Percentiles rank a stretch among this genome's conserved stretches.
Conservation (phyloP, 1,284 basidiomycete genomes). For the Coriolopsis trogii region DNA sequence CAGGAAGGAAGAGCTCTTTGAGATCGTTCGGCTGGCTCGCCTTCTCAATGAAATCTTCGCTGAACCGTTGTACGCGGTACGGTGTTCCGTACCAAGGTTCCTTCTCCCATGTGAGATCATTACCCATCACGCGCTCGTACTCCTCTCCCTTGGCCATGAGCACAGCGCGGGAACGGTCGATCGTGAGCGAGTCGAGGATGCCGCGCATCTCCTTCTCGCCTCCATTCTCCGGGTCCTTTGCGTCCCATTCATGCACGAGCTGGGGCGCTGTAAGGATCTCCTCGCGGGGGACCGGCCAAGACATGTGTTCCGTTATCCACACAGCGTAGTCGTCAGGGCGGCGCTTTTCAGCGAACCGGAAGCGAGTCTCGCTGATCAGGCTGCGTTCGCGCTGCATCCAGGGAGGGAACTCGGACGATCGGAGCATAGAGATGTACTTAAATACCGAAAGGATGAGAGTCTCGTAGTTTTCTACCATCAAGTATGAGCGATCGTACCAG, state of each 20-base stretch:
- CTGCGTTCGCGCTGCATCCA: conserved; percentile 85
- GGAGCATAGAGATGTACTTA: conserved; percentile 88
- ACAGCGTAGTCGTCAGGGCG: conserved; percentile 84
- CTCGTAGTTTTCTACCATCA: conserved; percentile 73
- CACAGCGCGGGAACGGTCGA: conserved; percentile 71
- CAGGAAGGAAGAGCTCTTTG: conserved; percentile 77
- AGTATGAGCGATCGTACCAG: not conserved
- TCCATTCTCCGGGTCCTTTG: conserved; percentile 37
- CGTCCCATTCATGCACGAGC: conserved; percentile 81
- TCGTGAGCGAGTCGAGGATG: conserved; percentile 63
- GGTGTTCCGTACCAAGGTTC: conserved; percentile 90
- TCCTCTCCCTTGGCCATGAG: conserved; percentile 79
- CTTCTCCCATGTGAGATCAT: conserved; percentile 56
- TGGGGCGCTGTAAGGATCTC: conserved; percentile 77
- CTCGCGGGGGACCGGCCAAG: conserved; percentile 81
- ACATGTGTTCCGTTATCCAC: conserved; percentile 77
- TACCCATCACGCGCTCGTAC: conserved; percentile 55
- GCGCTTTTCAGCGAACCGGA: conserved; percentile 89
- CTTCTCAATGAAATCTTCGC: conserved; percentile 64
- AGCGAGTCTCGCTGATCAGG: conserved; percentile 75
- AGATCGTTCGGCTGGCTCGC: conserved; percentile 66
- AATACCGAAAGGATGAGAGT: conserved; percentile 76
- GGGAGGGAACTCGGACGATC: conserved; percentile 66
- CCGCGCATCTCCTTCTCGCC: conserved; percentile 63
- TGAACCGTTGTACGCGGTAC: conserved; percentile 73